Conservation (phyloP, 1,139 yeast species). For the Suhomyces terraborum region DNA sequence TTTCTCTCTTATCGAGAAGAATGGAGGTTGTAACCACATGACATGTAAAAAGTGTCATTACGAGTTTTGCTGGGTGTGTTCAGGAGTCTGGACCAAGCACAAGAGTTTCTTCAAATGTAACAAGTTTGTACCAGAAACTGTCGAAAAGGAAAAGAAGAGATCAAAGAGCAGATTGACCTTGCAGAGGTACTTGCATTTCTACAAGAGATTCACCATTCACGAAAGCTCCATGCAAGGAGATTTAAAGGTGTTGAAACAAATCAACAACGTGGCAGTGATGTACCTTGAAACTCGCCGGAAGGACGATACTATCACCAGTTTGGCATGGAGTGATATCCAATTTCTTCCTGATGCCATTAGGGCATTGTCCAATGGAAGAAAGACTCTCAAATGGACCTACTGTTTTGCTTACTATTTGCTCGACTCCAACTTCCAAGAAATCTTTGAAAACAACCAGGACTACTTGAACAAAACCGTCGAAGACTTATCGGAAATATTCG, state of each 20-base stretch:
- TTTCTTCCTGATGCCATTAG: slow-evolving; percentile 74
- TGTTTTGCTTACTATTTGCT: slow-evolving; percentile 74
- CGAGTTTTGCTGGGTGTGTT: slow-evolving; percentile 95
- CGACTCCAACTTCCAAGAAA: slow-evolving; percentile 49
- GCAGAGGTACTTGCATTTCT: slow-evolving; percentile 74
- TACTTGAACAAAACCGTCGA: slow-evolving; percentile 76
- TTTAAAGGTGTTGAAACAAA: slow-evolving; percentile 57
- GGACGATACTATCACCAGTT: slow-evolving; percentile 27
- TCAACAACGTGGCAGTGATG: slow-evolving; percentile 64
- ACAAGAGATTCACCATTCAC: slow-evolving; percentile 74
- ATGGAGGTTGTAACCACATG: slow-evolving; percentile 98
- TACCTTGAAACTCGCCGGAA: slow-evolving; percentile 50
- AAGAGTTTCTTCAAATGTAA: slow-evolving; percentile 70
- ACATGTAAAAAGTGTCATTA: slow-evolving; percentile 73
- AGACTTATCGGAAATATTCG: slow-evolving; percentile 72
- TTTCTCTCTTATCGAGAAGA: slow-evolving; percentile 62
- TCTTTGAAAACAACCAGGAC: slow-evolving; percentile 76
- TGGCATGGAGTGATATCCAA: slow-evolving; percentile 91
- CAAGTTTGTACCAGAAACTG: slow-evolving; percentile 41
- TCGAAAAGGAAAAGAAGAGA: slow-evolving; percentile 33
- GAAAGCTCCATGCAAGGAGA: slow-evolving; percentile 79
- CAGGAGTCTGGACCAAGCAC: slow-evolving; percentile 77
- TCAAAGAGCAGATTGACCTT: slow-evolving; percentile 45
- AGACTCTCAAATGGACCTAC: slow-evolving; percentile 88
- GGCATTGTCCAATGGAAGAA: slow-evolving; percentile 67